Evolutionary conservation across 2,329 filamentous ascomycete genomes (phyloP).

Genomic region (Coniochaeta sp.): DNA sequence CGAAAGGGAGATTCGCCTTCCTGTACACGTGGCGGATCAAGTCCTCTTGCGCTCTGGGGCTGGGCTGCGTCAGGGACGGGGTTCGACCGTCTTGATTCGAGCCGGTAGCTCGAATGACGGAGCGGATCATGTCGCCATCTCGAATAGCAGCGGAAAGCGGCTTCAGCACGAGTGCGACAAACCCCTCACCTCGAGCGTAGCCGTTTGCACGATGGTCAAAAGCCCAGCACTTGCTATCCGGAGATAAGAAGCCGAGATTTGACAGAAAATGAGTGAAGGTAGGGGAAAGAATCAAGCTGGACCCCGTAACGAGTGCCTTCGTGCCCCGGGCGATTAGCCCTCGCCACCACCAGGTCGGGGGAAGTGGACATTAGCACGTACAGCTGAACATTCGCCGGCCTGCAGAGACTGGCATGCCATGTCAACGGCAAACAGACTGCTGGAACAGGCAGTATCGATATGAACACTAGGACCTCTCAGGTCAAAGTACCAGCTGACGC

Average conservation of each 20-base stretch:
- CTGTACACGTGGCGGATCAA: slow-evolving; percentile 21
- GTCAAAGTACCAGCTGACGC: slow-evolving; percentile 33
- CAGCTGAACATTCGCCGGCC: slow-evolving; percentile 10
- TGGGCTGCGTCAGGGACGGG: slow-evolving; percentile 19
- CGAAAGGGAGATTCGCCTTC: slow-evolving; percentile 16
- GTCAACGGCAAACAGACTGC: slow-evolving; percentile 24
- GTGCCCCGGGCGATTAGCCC: not conserved
- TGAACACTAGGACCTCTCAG: slow-evolving; percentile 32
- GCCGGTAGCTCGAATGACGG: slow-evolving; percentile 23
- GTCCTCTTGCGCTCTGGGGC: slow-evolving; percentile 19
- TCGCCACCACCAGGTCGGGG: too few relatives aligned
- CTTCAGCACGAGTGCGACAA: slow-evolving; percentile 44
- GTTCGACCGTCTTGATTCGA: slow-evolving; percentile 22
- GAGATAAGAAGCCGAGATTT: slow-evolving; percentile 14
- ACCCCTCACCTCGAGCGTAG: slow-evolving; percentile 46
- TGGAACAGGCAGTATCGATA: slow-evolving; percentile 38
- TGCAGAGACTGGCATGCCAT: slow-evolving; percentile 15
- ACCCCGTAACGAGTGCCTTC: slow-evolving; percentile 5
- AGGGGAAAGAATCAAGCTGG: slow-evolving; percentile 16
- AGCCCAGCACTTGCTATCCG: slow-evolving; percentile 11
- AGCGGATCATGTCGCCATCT: slow-evolving; percentile 29
- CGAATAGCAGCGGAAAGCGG: slow-evolving; percentile 35
- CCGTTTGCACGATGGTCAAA: slow-evolving; percentile 37
- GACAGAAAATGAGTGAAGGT: slow-evolving; percentile 17
- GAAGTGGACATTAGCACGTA: not conserved